phyloP scores from a whole-genome alignment of 139 green algal genomes.

The Micractinium sp. region DNA sequence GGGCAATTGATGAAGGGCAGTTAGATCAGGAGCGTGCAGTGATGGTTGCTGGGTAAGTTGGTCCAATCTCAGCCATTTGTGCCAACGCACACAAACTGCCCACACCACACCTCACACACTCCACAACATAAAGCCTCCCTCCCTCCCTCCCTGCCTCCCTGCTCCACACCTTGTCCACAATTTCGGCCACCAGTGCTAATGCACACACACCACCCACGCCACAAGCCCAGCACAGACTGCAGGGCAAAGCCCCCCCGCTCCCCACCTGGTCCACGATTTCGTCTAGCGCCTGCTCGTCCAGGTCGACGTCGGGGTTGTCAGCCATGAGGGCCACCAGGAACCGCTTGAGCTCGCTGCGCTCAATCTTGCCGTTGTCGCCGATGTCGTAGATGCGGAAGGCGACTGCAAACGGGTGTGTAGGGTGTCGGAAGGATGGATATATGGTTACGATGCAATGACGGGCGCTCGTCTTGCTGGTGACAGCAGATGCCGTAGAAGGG shows the following conservation, averaged over 20 bases:
- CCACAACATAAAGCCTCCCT: too few species aligned
- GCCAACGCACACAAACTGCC: too few species aligned
- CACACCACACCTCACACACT: too few species aligned
- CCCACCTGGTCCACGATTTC: constrained; percentile 66
- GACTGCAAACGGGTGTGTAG: neutral
- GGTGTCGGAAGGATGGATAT: neutral
- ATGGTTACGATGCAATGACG: too few species aligned
- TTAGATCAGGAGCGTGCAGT: neutral
- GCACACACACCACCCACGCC: too few species aligned
- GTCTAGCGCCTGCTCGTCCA: constrained; percentile 63
- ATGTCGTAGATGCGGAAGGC: constrained; percentile 76
- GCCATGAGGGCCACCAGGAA: constrained; percentile 70
- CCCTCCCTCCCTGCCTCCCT: too few species aligned
- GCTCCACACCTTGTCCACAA: neutral
- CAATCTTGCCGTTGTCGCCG: constrained; percentile 62
- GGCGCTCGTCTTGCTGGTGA: neutral
- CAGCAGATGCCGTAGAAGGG: neutral
- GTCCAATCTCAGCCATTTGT: too few species aligned
- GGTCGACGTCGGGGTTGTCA: constrained; percentile 71
- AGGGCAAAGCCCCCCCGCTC: neutral
- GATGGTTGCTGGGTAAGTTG: too few species aligned
- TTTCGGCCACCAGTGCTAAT: neutral
- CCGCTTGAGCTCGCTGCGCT: constrained; percentile 66
- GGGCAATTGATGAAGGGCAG: too few species aligned
- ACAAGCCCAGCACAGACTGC: neutral